Conservation (phyloP, 768 basidiomycete species). For the Rhizopogon vesiculosus region DNA sequence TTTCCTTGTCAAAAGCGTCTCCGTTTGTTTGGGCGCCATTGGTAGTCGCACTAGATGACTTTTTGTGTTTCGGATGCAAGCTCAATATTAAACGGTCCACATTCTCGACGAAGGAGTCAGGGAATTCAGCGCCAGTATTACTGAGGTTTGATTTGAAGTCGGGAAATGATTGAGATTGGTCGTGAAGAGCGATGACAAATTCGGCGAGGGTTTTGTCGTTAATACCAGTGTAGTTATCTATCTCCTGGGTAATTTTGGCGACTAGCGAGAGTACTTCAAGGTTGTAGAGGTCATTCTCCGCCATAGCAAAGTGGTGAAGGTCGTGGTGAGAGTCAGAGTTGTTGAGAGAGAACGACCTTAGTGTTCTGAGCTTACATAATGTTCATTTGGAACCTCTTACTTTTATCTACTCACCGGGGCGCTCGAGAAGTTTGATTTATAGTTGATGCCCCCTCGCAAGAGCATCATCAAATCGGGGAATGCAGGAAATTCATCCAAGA, state of each 20-base stretch:
- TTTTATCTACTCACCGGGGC: not conserved
- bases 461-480: slow-evolving; percentile 87
- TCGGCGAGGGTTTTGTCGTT: slow-evolving; percentile 94
- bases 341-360: not conserved
- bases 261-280: slow-evolving; percentile 92
- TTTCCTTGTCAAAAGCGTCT: slow-evolving; percentile 39
- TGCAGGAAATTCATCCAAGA: slow-evolving; percentile 81
- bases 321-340: slow-evolving; percentile 3
- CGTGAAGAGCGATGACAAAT: slow-evolving; percentile 90
- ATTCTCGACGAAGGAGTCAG: slow-evolving; percentile 87
- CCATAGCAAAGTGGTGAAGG: slow-evolving; percentile 36
- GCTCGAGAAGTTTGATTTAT: not conserved
- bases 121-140: slow-evolving; percentile 77
- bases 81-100: slow-evolving; percentile 92
- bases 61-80: slow-evolving; percentile 96
- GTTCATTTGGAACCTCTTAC: not conserved
- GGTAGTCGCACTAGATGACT: slow-evolving; percentile 37
- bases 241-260: slow-evolving; percentile 88
- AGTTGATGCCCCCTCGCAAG: slow-evolving; percentile 60
- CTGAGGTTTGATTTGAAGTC: slow-evolving; percentile 81
- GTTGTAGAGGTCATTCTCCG: slow-evolving; percentile 78
- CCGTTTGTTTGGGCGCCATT: slow-evolving; percentile 32
- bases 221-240: slow-evolving; percentile 79
- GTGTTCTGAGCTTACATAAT: slow-evolving; percentile 3
- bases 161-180: slow-evolving; percentile 68